Conservation (phyloP, 345 rosid genomes). For the Arabidopsis thaliana region DNA sequence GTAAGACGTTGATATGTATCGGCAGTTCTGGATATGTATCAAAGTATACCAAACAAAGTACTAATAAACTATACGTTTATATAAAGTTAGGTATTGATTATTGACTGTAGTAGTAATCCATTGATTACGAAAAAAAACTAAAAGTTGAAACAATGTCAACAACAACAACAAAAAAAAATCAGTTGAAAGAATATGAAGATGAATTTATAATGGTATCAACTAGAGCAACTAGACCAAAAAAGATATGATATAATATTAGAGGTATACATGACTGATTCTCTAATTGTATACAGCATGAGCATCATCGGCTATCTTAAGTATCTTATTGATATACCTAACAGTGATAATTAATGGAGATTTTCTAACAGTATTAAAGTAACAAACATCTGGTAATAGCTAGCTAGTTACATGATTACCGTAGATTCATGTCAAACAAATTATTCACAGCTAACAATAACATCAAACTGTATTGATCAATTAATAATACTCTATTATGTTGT, state of each 20-base stretch:
- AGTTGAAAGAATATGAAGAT: conserved; percentile 25
- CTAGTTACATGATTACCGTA: not conserved
- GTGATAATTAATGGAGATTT: not conserved
- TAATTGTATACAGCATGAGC: not conserved
- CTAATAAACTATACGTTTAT: conserved; percentile 12
- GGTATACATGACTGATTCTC: not conserved
- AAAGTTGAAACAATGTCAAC: conserved; percentile 16
- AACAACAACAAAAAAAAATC: not conserved
- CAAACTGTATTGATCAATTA: not conserved
- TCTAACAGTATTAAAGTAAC: not conserved
- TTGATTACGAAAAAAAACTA: not conserved
- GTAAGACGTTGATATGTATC: conserved; percentile 29
- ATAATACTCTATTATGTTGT: not conserved
- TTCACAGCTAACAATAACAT: not conserved
- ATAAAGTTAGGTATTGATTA: conserved; percentile 26
- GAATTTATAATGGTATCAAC: conserved; percentile 3
- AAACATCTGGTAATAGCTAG: not conserved
- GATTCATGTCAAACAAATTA: not conserved
- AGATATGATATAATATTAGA: not conserved
- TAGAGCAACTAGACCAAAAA: not conserved
- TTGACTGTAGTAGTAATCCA: conserved; percentile 12
- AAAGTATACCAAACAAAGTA: not conserved
- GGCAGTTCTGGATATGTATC: conserved; percentile 28
- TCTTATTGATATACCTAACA: not conserved
- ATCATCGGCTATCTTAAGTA: not conserved